A percentile compares a stretch with the other conserved stretches of the same genome.
Conservation (phyloP, 83 land plant genomes). For the Thuja plicata region DNA sequence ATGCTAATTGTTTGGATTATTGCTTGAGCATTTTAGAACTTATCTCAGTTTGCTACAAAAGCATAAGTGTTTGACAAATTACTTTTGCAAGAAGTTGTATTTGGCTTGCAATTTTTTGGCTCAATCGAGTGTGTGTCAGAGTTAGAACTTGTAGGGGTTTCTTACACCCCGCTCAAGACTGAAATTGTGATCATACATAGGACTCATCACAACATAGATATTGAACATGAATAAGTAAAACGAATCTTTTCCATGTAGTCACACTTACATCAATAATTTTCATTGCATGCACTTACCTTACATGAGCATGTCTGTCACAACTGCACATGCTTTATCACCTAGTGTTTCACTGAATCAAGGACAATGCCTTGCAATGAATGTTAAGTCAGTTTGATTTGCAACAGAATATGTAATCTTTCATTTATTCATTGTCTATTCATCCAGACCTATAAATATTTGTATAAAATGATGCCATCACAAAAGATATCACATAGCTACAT, state of each 20-base stretch:
- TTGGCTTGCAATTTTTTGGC: too few species aligned
- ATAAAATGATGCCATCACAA: not conserved
- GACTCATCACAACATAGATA: not conserved
- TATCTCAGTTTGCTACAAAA: too few species aligned
- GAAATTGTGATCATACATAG: not conserved
- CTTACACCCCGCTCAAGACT: not conserved
- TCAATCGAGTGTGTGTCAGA: too few species aligned
- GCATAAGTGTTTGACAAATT: too few species aligned
- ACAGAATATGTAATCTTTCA: not conserved
- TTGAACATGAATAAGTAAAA: not conserved
- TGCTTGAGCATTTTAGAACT: too few species aligned
- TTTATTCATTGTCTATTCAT: not conserved
- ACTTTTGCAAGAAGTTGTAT: too few species aligned
- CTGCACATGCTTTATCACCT: not conserved
- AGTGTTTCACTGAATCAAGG: not conserved
- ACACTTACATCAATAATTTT: not conserved
- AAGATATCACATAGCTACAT: not conserved
- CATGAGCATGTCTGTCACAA: not conserved
- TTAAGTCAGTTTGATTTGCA: not conserved
- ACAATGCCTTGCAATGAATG: not conserved
- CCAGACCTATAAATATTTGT: not conserved
- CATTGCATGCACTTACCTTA: not conserved
- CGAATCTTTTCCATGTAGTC: not conserved
- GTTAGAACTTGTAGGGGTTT: too few species aligned
- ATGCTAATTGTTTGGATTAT: too few species aligned